Percentiles rank a stretch among this genome's conserved stretches.
Evolutionary conservation across 305 asterid species (phyloP).

Genomic region (Fraxinus ornus): DNA sequence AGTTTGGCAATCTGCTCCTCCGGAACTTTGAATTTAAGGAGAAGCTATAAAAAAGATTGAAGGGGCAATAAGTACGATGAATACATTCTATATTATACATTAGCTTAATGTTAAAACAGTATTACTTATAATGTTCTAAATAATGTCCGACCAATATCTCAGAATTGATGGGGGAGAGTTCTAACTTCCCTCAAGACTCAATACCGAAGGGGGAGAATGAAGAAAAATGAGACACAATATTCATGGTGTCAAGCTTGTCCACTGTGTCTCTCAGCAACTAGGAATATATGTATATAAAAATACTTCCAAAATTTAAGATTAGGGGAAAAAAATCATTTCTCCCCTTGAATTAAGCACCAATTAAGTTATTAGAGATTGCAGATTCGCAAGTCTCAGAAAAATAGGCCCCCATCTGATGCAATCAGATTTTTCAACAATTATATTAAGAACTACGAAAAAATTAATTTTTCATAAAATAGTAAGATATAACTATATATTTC

Average conservation of each 20-base stretch:
- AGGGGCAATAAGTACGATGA: slow-evolving; percentile 5
- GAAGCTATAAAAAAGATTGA: slow-evolving; percentile 57
- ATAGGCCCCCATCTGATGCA: background rate
- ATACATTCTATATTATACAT: background rate
- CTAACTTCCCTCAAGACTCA: background rate
- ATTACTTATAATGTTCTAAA: background rate
- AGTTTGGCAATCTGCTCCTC: slow-evolving; percentile 87
- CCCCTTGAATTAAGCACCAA: background rate
- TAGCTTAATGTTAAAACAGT: background rate
- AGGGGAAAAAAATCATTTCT: background rate
- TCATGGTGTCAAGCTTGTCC: slow-evolving; percentile 18
- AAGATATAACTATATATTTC: background rate
- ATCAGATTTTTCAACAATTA: background rate
- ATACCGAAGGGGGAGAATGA: background rate
- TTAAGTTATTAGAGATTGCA: background rate
- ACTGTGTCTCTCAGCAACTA: background rate
- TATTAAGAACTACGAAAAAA: background rate
- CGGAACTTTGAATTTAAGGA: slow-evolving; percentile 87
- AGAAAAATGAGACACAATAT: background rate
- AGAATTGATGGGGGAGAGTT: background rate
- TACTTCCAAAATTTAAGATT: background rate
- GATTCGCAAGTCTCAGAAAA: background rate
- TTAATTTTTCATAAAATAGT: background rate
- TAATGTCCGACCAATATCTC: background rate
- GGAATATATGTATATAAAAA: background rate